Evolutionary conservation across 2,329 filamentous ascomycete species (phyloP), one percentile per base, ranked within the genome.

Genomic region (Xylariaceae sp.): DNA sequence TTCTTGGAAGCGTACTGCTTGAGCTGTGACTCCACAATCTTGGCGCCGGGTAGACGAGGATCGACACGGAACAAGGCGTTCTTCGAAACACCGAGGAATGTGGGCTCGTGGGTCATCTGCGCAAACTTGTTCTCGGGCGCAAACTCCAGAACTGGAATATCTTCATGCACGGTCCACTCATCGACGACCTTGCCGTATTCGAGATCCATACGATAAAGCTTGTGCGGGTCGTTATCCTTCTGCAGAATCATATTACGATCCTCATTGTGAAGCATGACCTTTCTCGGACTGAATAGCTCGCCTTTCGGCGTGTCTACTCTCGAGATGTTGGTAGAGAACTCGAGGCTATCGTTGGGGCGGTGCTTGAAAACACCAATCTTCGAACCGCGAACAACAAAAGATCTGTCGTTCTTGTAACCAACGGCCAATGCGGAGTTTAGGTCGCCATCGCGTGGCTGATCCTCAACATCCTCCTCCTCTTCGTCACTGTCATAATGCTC

Each of bases 341-440:
- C 90, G 13, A 99, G 82, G 66, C 93, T 88, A 73, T 97, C 95
- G 76, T 96, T 90, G 0, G 87, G 81, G 0, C 92, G 96, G 71
- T 99, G 94, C 74, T 95, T 97, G 83, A 99, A 99, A 47, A 99
- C 94, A 57, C 94, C 94, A 73, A 99, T 99, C 82, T 97, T 97
- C 68, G 92, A 94, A 37, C 94, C 94, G 64, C 94, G 88, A 49
- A 99, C 92, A 58, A 99, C 94, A 68, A 97, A 99, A 0, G 94
- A 97, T 61, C 94, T 86, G 72, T 99, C 94, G 66, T 97, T 89
- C 75, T 96, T 97, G 77, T 96, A 96, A 58, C 94, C 94, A 55
- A 99, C 94, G 10, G 94, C 94, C 56, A 99, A 82, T 70, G 94
- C 90, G 1, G 92, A 95, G 78, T 97, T 99, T 73, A 91, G 83